Evolutionary conservation across 257 asterid species (phyloP).

Genomic region (Catharanthus roseus): DNA sequence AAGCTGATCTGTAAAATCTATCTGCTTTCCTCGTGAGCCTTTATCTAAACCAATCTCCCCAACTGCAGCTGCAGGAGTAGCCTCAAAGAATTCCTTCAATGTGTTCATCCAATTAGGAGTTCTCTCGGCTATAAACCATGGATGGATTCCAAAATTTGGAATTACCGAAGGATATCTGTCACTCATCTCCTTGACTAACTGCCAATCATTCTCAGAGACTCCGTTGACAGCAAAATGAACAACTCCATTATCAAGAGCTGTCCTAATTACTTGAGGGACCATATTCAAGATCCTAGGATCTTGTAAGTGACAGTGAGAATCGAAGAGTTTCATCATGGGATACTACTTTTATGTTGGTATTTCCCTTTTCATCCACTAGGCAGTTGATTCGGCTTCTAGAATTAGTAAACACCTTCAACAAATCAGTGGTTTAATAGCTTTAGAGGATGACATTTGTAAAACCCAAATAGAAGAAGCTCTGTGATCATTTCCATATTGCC

Average conservation of each 20-base stretch:
- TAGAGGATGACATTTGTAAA: too few relatives aligned
- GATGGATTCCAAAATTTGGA: constrained; percentile 89
- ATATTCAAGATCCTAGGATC: constrained; percentile 55
- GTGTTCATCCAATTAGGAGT: constrained; percentile 64
- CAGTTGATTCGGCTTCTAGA: neutral
- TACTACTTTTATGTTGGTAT: neutral
- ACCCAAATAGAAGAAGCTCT: neutral
- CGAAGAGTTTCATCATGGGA: constrained; percentile 64
- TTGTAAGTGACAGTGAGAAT: constrained; percentile 94
- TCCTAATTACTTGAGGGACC: constrained; percentile 53
- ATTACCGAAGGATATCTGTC: constrained; percentile 52
- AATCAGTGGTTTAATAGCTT: too few relatives aligned
- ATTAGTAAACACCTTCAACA: neutral
- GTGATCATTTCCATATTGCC: neutral
- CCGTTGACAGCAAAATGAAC: constrained; percentile 85
- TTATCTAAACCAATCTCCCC: constrained; percentile 97
- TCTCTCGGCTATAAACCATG: constrained; percentile 69
- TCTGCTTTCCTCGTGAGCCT: constrained; percentile 63
- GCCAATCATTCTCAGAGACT: constrained; percentile 85
- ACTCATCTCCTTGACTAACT: constrained; percentile 74
- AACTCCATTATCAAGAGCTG: constrained; percentile 65
- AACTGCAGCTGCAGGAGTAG: constrained; percentile 79
- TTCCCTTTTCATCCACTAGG: neutral
- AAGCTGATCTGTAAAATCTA: constrained; percentile 68
- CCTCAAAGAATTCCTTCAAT: constrained; percentile 49